Percentiles rank a stretch among this genome's conserved stretches.
Evolutionary conservation across 2,329 filamentous ascomycete species (phyloP).

Genomic region (Fusarium brevicatenulatum): DNA sequence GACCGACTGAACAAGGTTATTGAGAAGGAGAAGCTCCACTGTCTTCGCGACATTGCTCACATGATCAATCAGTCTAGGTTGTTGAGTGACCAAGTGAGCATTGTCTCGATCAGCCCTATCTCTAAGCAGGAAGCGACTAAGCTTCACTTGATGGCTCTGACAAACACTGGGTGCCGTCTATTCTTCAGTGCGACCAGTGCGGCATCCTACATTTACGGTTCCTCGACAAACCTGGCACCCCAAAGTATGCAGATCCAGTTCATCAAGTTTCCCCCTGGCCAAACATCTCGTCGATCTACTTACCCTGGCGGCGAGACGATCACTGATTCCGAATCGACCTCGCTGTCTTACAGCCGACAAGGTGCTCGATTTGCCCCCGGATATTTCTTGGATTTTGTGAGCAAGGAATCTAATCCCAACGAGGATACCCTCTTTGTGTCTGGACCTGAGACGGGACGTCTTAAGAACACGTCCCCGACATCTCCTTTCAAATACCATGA

Average conservation of each 20-base stretch:
- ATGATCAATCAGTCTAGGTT: conserved; percentile 81
- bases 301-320: conserved; percentile 52
- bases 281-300: conserved; percentile 43
- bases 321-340: conserved; percentile 60
- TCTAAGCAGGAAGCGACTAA: conserved; percentile 81
- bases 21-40: conserved; percentile 70
- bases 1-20: conserved; percentile 71
- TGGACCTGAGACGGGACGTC: conserved; percentile 87
- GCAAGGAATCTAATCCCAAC: conserved; percentile 68
- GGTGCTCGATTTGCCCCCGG: conserved; percentile 81
- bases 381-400: conserved; percentile 88
- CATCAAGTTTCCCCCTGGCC: conserved; percentile 86
- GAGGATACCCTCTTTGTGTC: conserved; percentile 82
- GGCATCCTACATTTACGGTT: conserved; percentile 71
- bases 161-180: conserved; percentile 88
- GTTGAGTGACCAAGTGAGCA: conserved; percentile 73
- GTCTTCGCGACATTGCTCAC: conserved; percentile 81
- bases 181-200: conserved; percentile 92
- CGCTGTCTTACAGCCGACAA: conserved; percentile 60
- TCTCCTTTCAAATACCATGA: conserved; percentile 75
- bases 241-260: conserved; percentile 98
- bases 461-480: conserved; percentile 68
- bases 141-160: conserved; percentile 89
- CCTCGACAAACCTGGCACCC: conserved; percentile 72
- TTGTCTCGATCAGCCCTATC: conserved; percentile 89